Percentiles rank a stretch among this genome's conserved stretches.
These are phyloP conservation scores for Neurospora terricola DNA, from an alignment of 495 filamentous ascomycete species.

Conservation along the genomic window DNA sequence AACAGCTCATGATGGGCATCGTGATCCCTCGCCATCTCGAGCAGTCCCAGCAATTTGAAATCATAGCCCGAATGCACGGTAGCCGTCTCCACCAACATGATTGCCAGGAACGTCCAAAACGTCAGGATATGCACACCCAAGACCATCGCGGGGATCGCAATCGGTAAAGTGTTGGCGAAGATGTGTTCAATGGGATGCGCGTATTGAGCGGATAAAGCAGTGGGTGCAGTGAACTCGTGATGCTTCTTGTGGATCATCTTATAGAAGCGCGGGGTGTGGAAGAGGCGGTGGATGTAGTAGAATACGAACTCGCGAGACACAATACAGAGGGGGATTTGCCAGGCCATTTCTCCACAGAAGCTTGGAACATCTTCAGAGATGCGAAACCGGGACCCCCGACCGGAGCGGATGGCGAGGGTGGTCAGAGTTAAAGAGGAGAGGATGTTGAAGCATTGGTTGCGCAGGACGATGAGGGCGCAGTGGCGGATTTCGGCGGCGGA, in stretches of 20 bases:
- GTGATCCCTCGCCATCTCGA: constrained; percentile 36
- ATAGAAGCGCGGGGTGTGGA: constrained; percentile 44
- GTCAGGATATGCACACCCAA: constrained; percentile 39
- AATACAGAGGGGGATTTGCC: constrained; percentile 36
- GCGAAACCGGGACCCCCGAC: constrained; percentile 26
- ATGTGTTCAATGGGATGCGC: constrained; percentile 50
- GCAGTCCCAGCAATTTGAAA: constrained; percentile 17
- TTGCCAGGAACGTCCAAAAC: constrained; percentile 39
- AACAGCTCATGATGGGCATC: constrained; percentile 44
- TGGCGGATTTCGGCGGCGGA: constrained; percentile 32
- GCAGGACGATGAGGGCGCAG: constrained; percentile 34
- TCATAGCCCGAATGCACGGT: constrained; percentile 50
- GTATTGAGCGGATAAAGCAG: constrained; percentile 49
- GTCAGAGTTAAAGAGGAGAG: constrained; percentile 27
- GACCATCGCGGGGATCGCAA: constrained; percentile 41
- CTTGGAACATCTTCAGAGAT: too few species aligned
- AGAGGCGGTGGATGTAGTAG: constrained; percentile 45
- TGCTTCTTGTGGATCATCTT: constrained; percentile 45
- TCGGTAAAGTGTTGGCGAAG: constrained; percentile 43
- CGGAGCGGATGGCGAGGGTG: constrained; percentile 2
- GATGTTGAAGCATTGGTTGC: constrained; percentile 37
- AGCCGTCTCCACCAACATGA: constrained; percentile 38
- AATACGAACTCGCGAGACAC: constrained; percentile 43
- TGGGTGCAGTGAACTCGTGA: constrained; percentile 48
- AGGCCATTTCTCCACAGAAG: too few species aligned